Percentiles rank a stretch among this genome's conserved stretches.
Evolutionary conservation across 179 eudicot species (phyloP).

Genomic region (Amaranthus tricolor): DNA sequence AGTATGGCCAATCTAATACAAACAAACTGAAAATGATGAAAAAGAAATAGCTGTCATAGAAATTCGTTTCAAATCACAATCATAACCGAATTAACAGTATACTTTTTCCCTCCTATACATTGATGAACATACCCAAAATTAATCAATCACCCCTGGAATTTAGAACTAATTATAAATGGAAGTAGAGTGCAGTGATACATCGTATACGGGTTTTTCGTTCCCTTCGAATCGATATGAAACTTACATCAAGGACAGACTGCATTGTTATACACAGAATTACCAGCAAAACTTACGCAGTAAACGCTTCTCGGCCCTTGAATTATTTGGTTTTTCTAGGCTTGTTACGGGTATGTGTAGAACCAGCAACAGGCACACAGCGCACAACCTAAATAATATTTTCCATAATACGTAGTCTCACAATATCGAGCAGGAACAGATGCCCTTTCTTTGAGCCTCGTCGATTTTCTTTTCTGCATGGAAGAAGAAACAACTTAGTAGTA

Average conservation of each 20-base stretch:
- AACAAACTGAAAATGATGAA: not conserved
- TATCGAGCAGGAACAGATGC: constrained; percentile 31
- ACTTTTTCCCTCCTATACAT: constrained; percentile 18
- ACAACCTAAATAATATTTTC: not conserved
- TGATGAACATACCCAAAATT: constrained; percentile 1
- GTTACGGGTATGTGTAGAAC: constrained; percentile 2
- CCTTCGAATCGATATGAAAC: constrained; percentile 8
- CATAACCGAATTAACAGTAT: not conserved
- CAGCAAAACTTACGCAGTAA: not conserved
- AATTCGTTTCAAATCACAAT: constrained; percentile 11
- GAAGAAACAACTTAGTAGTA: not conserved
- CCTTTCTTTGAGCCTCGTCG: constrained; percentile 26
- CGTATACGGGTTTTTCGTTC: constrained; percentile 23
- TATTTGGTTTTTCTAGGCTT: constrained; percentile 1
- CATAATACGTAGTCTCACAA: constrained; percentile 10
- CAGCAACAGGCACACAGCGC: constrained; percentile 17
- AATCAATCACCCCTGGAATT: constrained; percentile 17
- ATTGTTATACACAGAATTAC: constrained; percentile 11
- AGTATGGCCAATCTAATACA: not conserved
- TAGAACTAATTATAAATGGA: not conserved
- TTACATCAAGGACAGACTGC: constrained; percentile 15
- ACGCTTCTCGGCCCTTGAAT: constrained; percentile 12
- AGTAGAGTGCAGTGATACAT: constrained; percentile 15
- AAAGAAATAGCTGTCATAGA: constrained; percentile 3
- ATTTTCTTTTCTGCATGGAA: constrained; percentile 28